These are phyloP conservation scores for Arctostaphylos glauca DNA, from an alignment of 148 eudicot species.

Conservation along the genomic window DNA sequence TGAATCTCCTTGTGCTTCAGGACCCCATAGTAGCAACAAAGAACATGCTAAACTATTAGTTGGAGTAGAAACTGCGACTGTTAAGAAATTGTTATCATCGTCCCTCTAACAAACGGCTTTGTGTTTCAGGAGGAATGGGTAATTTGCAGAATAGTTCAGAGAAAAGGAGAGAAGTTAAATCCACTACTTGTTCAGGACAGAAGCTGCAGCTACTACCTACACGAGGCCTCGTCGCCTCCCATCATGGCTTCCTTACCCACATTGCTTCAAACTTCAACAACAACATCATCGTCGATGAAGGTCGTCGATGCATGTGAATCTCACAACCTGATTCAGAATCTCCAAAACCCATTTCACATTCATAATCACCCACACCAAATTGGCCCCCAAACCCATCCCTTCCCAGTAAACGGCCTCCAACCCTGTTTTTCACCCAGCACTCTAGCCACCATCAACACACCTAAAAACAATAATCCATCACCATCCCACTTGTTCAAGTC, in stretches of 20 bases:
- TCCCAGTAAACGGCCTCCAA: conserved; percentile 14
- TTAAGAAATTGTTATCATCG: no score
- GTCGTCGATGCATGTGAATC: neutral
- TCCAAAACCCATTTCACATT: conserved; percentile 22
- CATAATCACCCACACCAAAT: conserved; percentile 10
- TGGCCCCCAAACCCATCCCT: neutral
- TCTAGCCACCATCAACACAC: neutral
- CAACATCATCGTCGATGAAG: neutral
- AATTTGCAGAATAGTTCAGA: conserved; percentile 70
- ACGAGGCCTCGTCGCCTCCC: conserved; percentile 17
- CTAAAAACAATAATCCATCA: conserved; percentile 14
- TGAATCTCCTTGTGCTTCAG: no score
- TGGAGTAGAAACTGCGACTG: no score
- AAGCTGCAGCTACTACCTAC: conserved; percentile 7
- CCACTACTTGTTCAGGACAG: conserved; percentile 22
- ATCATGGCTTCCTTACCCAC: conserved; percentile 33
- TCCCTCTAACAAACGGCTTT: neutral
- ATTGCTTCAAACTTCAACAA: conserved; percentile 27
- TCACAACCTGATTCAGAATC: neutral
- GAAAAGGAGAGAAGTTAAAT: conserved; percentile 40
- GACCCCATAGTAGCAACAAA: no score
- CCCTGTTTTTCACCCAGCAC: conserved; percentile 10
- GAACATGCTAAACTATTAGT: no score
- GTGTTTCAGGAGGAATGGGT: conserved; percentile 78
- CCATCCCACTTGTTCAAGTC: conserved; percentile 20